phyloP scores from a whole-genome alignment of 2,329 filamentous ascomycete genomes.

The Aspergillus clavatus region DNA sequence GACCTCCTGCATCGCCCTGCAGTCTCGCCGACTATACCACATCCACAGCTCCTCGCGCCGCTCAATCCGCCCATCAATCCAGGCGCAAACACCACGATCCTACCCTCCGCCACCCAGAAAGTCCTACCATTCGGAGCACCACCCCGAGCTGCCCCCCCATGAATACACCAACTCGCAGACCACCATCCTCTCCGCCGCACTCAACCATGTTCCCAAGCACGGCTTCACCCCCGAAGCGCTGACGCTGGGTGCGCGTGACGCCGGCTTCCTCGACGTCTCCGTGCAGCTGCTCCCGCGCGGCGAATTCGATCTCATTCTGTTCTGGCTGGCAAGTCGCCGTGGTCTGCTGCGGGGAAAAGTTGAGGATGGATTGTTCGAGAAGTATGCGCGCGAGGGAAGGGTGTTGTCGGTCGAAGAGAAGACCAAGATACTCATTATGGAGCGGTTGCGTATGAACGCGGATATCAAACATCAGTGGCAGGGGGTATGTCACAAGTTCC shows the following conservation, averaged over 20 bases:
- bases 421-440: constrained; percentile 68
- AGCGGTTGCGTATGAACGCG: constrained; percentile 69
- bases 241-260: constrained; percentile 71
- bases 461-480: constrained; percentile 75
- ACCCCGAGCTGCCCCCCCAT: constrained; percentile 50
- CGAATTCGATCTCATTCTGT: constrained; percentile 69
- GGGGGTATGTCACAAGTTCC: constrained; percentile 56
- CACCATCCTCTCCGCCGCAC: constrained; percentile 74
- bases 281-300: constrained; percentile 75
- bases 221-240: constrained; percentile 77
- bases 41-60: background rate
- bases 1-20: background rate
- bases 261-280: constrained; percentile 81
- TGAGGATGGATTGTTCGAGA: constrained; percentile 26
- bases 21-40: background rate
- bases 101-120: constrained; percentile 17
- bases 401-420: constrained; percentile 54
- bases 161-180: constrained; percentile 64
- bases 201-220: constrained; percentile 69
- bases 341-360: constrained; percentile 34
- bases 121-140: constrained; percentile 69
- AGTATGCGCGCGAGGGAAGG: constrained; percentile 12
- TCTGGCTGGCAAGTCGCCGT: constrained; percentile 40
- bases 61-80: constrained; percentile 4
- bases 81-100: constrained; percentile 2